Conservation (phyloP, 352 stramenopile species). For the Thalassiosira livingstoniorum region DNA sequence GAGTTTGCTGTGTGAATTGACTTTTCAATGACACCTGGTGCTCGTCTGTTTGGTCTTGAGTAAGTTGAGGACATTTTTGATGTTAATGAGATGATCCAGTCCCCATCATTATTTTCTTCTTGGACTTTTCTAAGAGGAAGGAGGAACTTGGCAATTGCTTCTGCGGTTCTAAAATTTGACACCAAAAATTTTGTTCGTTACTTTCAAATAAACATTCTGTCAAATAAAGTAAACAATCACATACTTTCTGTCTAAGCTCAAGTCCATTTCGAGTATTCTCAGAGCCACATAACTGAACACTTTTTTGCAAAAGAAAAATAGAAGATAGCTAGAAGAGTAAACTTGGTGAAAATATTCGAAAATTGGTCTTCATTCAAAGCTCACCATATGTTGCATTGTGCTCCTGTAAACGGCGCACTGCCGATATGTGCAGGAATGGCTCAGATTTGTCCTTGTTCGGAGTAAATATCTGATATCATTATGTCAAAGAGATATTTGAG, state of each 20-base stretch:
- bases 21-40: slow-evolving; percentile 69
- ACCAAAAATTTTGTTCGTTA: too few species aligned
- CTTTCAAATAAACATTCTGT: too few species aligned
- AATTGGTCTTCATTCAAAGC: too few species aligned
- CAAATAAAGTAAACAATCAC: slow-evolving; percentile 21
- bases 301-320: too few species aligned
- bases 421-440: slow-evolving; percentile 78
- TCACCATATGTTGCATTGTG: slow-evolving; percentile 69
- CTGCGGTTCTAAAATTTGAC: slow-evolving; percentile 69
- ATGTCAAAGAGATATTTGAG: background rate
- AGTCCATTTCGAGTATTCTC: slow-evolving; percentile 74
- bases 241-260: slow-evolving; percentile 79
- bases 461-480: slow-evolving; percentile 62
- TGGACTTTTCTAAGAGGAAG: slow-evolving; percentile 62
- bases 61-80: slow-evolving; percentile 67
- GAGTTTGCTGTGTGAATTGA: slow-evolving; percentile 74
- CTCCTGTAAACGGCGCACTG: slow-evolving; percentile 70
- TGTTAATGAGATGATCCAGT: slow-evolving; percentile 68
- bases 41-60: slow-evolving; percentile 47
- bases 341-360: too few species aligned
- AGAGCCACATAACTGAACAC: slow-evolving; percentile 81
- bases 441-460: slow-evolving; percentile 60
- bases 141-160: slow-evolving; percentile 78
- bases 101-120: slow-evolving; percentile 57
- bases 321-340: too few species aligned